Base-by-base conservation (phyloP, 306 rosid genomes). In the Fragaria nilgerrensis region DNA sequence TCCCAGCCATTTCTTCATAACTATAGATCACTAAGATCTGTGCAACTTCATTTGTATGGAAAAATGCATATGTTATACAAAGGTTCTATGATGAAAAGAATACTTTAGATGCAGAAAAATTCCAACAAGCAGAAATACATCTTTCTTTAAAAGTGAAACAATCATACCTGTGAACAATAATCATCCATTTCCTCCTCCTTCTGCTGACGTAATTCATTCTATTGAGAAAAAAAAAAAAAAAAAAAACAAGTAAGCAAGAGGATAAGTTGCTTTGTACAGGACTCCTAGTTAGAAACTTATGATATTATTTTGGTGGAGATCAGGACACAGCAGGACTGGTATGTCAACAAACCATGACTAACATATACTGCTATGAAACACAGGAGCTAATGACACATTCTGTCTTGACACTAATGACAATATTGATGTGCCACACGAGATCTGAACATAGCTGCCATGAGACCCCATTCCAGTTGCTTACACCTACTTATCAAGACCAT, bases 101-200 rank as follows among this genome's bases (percentile, higher is more conserved):
- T 71, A 15, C 25, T 12, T 9, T 34, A 17, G 32, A 27, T 69
- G 73, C 44, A 61, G 61, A 78, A 68, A 22, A 59, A 62, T 8
- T 4, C 36, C 37, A 50, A 37, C 73, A 78, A 74, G n/a, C 6
- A 80, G 23, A 53, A 20, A 56, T 7, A 0, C 23, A 55, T 53
- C 16, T n/a, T 53, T 37, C 10, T 32, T 72, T 58, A 11, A 4
- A 32, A 55, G 43, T 72, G 75, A 49, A 63, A 70, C 29, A n/a
- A 53, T 62, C 77, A 78, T 71, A 95, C 99, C 94, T 88, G 90
- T 10, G 99, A 96, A 80, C 96, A 92, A 85, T 92, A 89, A 86
- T 96, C 97, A 77, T 96, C 98, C 92, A 91, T 89, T 84, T 89
- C 89, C 87, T 96, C 99, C 89, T 96, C 99, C 90, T 91, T 92